Evolutionary conservation across 192 early-diverging fungal species (phyloP), one percentile per base, ranked within the genome.

Genomic region (Borealophlyctis nickersoniae): DNA sequence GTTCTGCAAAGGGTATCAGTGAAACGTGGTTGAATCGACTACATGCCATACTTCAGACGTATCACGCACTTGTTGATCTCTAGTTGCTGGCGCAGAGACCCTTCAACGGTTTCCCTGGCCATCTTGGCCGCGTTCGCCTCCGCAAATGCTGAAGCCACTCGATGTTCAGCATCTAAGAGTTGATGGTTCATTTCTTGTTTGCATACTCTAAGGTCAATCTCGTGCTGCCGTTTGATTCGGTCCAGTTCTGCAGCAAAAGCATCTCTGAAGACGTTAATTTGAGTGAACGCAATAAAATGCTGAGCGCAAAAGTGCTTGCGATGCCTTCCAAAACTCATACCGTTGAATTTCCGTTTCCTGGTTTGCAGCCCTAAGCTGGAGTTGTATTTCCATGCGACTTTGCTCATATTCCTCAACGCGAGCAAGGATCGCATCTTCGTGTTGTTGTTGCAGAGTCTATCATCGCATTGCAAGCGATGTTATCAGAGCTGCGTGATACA

Each of bases 271-370:
- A 1, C n/a, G 2, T 3, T 28, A 29, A 26, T 23, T 26, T 58
- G 19, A 26, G 13, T 34, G 1, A 33, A 13, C 1, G n/a, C n/a
- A n/a, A n/a, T n/a, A 48, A n/a, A 48, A 48, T 13, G 11, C 9
- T 48, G 39, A 9, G 9, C 11, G 39, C 39, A 48, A 48, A 48
- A 9, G 39, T n/a, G 11, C n/a, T 9, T 13, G n/a, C n/a, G 39
- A 48, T 13, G n/a, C n/a, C n/a, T n/a, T n/a, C n/a, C n/a, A n/a
- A n/a, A n/a, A n/a, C n/a, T n/a, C 63, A 9, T 35, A 58, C 61
- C 53, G n/a, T 35, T 70, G 62, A 33, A 64, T 3, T 22, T 70
- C 39, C 22, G 26, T 4, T 22, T 59, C 39, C 57, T 70, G 69
- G n/a, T 58, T 28, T 14, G 51, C 54, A 3, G 28, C 34, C 32